Percentiles rank a stretch among this genome's conserved stretches.
Evolutionary conservation across 176 grass and related monocot species (phyloP).

Genomic region (Eleusine indica): DNA sequence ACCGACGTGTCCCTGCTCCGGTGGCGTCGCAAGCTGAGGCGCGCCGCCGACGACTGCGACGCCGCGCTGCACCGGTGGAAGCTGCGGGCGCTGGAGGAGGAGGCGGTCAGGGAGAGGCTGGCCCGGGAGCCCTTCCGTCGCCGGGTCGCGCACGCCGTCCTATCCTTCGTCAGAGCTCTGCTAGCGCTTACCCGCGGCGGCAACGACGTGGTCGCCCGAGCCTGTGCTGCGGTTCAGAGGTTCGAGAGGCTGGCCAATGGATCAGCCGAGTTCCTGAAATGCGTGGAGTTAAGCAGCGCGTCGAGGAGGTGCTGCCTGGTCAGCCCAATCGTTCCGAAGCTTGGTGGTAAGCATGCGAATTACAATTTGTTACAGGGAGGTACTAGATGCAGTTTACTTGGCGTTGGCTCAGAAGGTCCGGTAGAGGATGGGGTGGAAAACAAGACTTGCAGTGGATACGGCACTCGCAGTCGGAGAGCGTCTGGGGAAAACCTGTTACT

Average conservation of each 20-base stretch:
- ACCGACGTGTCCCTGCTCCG: background rate
- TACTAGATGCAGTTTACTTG: background rate
- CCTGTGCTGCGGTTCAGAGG: background rate
- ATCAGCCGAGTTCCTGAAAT: slow-evolving; percentile 23
- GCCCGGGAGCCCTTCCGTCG: background rate
- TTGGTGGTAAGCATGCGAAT: background rate
- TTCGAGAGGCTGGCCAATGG: slow-evolving; percentile 26
- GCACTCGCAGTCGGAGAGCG: background rate
- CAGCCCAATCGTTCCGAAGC: background rate
- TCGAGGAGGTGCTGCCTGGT: background rate
- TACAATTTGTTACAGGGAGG: background rate
- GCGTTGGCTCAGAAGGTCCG: background rate
- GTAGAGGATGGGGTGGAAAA: background rate
- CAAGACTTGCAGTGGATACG: background rate
- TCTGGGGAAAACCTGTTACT: background rate
- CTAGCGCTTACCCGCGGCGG: background rate
- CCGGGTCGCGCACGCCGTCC: slow-evolving; percentile 19
- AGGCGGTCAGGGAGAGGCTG: background rate
- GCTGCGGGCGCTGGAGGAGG: slow-evolving; percentile 27
- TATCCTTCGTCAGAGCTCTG: background rate
- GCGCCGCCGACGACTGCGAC: slow-evolving; percentile 32
- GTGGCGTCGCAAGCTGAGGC: background rate
- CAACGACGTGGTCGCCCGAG: background rate
- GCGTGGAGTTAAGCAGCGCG: slow-evolving; percentile 1
- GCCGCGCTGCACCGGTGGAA: slow-evolving; percentile 27